Base-by-base conservation (phyloP, 2,329 filamentous ascomycete genomes). In the Sordariomycetes sp. region DNA sequence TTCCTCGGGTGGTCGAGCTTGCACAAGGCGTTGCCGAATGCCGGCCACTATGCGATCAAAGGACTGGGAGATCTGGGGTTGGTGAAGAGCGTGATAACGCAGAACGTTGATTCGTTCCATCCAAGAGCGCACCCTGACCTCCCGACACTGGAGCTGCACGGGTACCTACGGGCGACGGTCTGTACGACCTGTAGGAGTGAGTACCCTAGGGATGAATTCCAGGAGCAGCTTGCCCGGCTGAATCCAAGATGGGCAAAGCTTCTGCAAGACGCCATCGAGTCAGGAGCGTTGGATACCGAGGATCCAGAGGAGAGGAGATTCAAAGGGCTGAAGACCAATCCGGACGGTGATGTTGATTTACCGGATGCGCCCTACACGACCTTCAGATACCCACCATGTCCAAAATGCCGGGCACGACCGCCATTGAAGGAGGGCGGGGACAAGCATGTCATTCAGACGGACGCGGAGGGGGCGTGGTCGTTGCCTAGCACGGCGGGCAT, bases 31-130 rank as follows among this genome's bases (percentile, higher is more conserved):
- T 65, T 63, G 38, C 88, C 90, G 10, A 96, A 96, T 51, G 62
- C 66, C 4, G 79, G 79, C 3, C 92, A 98, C 60, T 69, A 74
- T 52, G 86, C 88, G 3, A 73, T 96, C 37, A 70, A 74, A 34
- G 70, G 81, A 42, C 64, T 96, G 23, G 83, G 76, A 3, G 58
- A 70, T 5, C 63, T 92, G 44, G 88, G 87, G 3, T 59, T 87
- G 32, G 66, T 95, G 27, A 73, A 71, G 37, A 75, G 66, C 34
- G 84, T 95, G 39, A 78, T 98, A 45, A 96, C 92, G 26, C 92
- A 98, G 55, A 96, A 96, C 52, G 92, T 98, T 33, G 92, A 98
- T 60, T 94, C 87, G 3, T 94, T 98, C 54, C 92, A 98, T 57
- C 67, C 72, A 3, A 62, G 63, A 39, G 82, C 86, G 1, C 88